Percentiles rank a stretch among this genome's conserved stretches.
These are phyloP conservation scores for Talaromyces sp. DNA, from an alignment of 2,329 filamentous ascomycete species.

Conservation along the genomic window DNA sequence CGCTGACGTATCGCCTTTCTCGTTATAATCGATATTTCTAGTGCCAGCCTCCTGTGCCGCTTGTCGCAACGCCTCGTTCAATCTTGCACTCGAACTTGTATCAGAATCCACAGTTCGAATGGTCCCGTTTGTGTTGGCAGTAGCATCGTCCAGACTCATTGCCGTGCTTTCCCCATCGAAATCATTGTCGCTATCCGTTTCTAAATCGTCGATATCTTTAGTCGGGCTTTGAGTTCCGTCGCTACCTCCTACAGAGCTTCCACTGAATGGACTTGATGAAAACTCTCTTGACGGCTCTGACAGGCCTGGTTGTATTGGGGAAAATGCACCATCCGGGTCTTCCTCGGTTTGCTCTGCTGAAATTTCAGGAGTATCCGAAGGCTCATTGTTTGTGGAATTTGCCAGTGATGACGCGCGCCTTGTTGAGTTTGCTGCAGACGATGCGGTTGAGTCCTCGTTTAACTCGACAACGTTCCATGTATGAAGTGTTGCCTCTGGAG, in stretches of 20 bases:
- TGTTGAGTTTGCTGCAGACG: slow-evolving; percentile 66
- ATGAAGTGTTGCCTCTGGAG: slow-evolving; percentile 91
- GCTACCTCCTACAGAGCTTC: slow-evolving; percentile 42
- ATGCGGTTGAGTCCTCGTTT: slow-evolving; percentile 76
- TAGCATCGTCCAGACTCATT: slow-evolving; percentile 76
- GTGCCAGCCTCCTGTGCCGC: slow-evolving; percentile 72
- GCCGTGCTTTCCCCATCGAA: slow-evolving; percentile 64
- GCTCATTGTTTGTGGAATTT: slow-evolving; percentile 22
- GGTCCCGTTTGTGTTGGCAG: slow-evolving; percentile 61
- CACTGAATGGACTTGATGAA: slow-evolving; percentile 74
- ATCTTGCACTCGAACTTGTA: slow-evolving; percentile 62
- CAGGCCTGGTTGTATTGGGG: slow-evolving; percentile 59
- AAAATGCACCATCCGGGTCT: slow-evolving; percentile 52
- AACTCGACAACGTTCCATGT: slow-evolving; percentile 95
- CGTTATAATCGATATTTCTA: slow-evolving; percentile 57
- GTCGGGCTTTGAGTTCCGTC: slow-evolving; percentile 33
- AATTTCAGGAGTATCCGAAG: slow-evolving; percentile 26
- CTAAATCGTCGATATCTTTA: slow-evolving; percentile 37
- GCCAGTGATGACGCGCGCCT: slow-evolving; percentile 62
- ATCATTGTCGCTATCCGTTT: slow-evolving; percentile 45
- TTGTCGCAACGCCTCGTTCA: slow-evolving; percentile 72
- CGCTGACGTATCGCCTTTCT: slow-evolving; percentile 68
- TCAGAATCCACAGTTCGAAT: slow-evolving; percentile 50
- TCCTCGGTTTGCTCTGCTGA: slow-evolving; percentile 53
- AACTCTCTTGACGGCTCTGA: slow-evolving; percentile 62